Evolutionary conservation across 2,329 filamentous ascomycete genomes (phyloP).

Genomic region (Myriosclerotinia duriaeana): DNA sequence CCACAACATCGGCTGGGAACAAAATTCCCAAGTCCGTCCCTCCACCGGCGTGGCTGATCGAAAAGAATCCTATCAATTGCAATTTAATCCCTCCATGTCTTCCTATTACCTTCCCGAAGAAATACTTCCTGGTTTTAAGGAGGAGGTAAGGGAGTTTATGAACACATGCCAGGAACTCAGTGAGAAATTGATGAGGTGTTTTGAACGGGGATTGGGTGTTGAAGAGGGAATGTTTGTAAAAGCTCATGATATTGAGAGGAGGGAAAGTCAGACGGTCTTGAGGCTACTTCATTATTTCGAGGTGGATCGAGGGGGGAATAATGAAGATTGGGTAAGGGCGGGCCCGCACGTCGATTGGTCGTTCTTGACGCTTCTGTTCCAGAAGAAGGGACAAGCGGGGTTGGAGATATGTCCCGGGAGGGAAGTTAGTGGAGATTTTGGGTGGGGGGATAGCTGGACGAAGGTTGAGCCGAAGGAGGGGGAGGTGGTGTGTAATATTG

Average conservation of each 20-base stretch:
- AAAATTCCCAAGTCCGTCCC: slow-evolving; percentile 54
- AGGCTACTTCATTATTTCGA: slow-evolving; percentile 59
- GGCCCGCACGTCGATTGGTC: slow-evolving; percentile 66
- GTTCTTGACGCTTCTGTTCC: slow-evolving; percentile 62
- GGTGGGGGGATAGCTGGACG: slow-evolving; percentile 60
- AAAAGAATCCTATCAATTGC: slow-evolving; percentile 60
- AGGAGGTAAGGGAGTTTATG: slow-evolving; percentile 43
- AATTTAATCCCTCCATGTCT: slow-evolving; percentile 46
- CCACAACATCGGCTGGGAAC: slow-evolving; percentile 54
- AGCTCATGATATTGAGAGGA: slow-evolving; percentile 50
- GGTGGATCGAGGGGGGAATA: slow-evolving; percentile 38
- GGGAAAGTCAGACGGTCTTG: slow-evolving; percentile 54
- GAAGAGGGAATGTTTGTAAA: slow-evolving; percentile 54
- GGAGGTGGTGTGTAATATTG: slow-evolving; percentile 64
- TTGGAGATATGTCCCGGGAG: slow-evolving; percentile 65
- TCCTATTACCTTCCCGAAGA: slow-evolving; percentile 40
- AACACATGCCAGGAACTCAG: slow-evolving; percentile 45
- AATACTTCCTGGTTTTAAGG: slow-evolving; percentile 50
- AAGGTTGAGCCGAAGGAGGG: slow-evolving; percentile 56
- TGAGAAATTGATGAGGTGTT: slow-evolving; percentile 55
- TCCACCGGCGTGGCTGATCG: slow-evolving; percentile 55
- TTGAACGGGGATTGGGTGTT: slow-evolving; percentile 55
- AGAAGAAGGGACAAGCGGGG: slow-evolving; percentile 58
- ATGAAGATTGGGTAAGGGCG: slow-evolving; percentile 55
- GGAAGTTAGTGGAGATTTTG: slow-evolving; percentile 59